A percentile compares a stretch with the other conserved stretches of the same genome.
These are phyloP conservation scores for Oenanthe sinensis DNA, from an alignment of 129 eudicot genomes.

Conservation along the genomic window DNA sequence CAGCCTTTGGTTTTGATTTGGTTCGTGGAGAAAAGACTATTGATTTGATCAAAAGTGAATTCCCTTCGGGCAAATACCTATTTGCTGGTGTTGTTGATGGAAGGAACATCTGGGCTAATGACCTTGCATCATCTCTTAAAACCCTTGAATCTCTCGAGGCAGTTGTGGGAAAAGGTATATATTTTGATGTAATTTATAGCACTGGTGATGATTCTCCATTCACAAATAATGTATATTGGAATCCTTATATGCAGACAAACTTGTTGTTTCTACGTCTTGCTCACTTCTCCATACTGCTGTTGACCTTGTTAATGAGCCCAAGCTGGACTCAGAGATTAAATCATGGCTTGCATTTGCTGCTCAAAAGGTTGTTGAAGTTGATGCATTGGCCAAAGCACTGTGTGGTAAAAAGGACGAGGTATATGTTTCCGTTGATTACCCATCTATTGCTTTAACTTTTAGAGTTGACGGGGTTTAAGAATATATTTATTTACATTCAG, in stretches of 20 bases:
- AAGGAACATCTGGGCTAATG: constrained; percentile 97
- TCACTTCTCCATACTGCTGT: constrained; percentile 97
- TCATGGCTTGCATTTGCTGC: constrained; percentile 99
- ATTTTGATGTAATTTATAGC: constrained; percentile 4
- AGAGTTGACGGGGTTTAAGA: background rate
- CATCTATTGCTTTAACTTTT: background rate
- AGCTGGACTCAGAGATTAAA: constrained; percentile 75
- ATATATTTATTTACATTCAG: background rate
- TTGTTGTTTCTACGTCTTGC: constrained; percentile 90
- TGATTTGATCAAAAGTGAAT: constrained; percentile 47
- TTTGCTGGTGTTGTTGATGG: constrained; percentile 97
- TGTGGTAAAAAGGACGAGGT: constrained; percentile 85
- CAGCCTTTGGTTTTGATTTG: constrained; percentile 77
- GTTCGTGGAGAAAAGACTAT: constrained; percentile 74
- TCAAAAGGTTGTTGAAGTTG: constrained; percentile 86
- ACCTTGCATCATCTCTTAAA: constrained; percentile 59
- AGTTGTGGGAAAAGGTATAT: constrained; percentile 78
- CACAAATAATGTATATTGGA: background rate
- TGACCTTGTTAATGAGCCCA: constrained; percentile 82
- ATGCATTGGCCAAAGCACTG: constrained; percentile 92
- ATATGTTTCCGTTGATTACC: background rate
- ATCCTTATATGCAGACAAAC: constrained; percentile 54
- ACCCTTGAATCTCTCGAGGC: constrained; percentile 66
- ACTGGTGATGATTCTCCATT: constrained; percentile 11
- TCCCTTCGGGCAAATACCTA: constrained; percentile 59